Percentiles rank a stretch among this genome's conserved stretches.
Evolutionary conservation across 257 asterid genomes (phyloP).

Genomic region (Nyctanthes arbortristis): DNA sequence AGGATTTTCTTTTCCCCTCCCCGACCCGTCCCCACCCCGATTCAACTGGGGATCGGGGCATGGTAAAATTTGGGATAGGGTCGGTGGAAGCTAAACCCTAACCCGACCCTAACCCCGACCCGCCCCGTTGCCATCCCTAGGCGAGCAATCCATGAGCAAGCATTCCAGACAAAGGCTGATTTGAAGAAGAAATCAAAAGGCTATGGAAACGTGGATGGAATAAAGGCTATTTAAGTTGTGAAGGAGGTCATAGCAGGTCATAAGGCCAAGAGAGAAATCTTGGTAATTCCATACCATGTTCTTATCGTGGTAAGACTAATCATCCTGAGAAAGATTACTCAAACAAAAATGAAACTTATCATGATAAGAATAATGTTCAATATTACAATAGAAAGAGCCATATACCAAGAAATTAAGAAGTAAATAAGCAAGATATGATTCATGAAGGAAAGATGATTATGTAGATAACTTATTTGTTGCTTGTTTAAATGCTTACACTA

Average conservation of each 20-base stretch:
- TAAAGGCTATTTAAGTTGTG: neutral
- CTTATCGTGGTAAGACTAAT: neutral
- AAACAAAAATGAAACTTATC: neutral
- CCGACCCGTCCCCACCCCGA: too few relatives aligned
- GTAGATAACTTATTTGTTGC: too few relatives aligned
- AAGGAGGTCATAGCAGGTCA: neutral
- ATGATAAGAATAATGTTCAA: neutral
- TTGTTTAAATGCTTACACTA: too few relatives aligned
- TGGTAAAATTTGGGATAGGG: too few relatives aligned
- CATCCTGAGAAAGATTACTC: too few relatives aligned
- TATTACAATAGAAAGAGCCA: neutral
- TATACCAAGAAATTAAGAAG: neutral
- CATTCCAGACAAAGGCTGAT: neutral
- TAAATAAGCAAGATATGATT: too few relatives aligned
- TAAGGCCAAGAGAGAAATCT: neutral
- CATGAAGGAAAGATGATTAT: too few relatives aligned
- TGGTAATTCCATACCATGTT: neutral
- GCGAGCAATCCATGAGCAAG: neutral
- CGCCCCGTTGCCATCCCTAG: too few relatives aligned
- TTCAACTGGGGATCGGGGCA: too few relatives aligned
- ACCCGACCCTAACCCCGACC: too few relatives aligned
- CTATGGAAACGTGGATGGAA: neutral
- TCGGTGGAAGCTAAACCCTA: too few relatives aligned
- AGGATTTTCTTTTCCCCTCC: too few relatives aligned
- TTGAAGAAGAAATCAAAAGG: neutral